Evolutionary conservation across 768 basidiomycete species (phyloP).

Genomic region (Cyclocybe cylindracea): DNA sequence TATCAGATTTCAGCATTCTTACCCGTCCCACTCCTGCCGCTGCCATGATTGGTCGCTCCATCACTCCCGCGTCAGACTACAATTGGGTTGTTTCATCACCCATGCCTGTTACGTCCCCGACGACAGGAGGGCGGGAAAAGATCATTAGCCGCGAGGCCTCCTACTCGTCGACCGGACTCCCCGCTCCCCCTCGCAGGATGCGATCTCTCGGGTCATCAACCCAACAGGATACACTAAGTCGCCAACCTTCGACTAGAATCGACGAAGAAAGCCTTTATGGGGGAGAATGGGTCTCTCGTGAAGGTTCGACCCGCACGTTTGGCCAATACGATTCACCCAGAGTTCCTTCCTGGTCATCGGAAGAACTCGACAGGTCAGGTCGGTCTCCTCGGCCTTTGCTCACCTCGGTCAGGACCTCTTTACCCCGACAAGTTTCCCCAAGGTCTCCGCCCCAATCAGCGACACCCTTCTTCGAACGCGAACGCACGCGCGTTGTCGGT

Average conservation of each 20-base stretch:
- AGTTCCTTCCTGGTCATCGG: conserved; percentile 14
- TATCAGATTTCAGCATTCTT: conserved; percentile 17
- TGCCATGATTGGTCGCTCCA: conserved; percentile 24
- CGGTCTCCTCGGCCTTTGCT: conserved; percentile 15
- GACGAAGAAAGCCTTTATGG: background rate
- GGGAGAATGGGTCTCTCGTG: conserved; percentile 11
- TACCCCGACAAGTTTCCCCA: conserved; percentile 1
- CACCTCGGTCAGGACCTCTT: conserved; percentile 12
- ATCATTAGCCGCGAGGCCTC: conserved; percentile 29
- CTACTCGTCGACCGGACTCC: conserved; percentile 25
- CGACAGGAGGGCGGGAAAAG: conserved; percentile 7
- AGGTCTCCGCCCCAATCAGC: conserved; percentile 8
- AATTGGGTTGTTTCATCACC: conserved; percentile 22
- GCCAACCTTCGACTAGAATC: background rate
- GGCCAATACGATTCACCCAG: conserved; percentile 12
- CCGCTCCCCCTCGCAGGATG: conserved; percentile 35
- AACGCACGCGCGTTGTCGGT: too few relatives aligned
- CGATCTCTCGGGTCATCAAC: conserved; percentile 6
- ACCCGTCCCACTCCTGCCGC: conserved; percentile 13
- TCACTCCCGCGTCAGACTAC: conserved; percentile 23
- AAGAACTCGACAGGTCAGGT: conserved; percentile 10
- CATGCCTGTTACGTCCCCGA: conserved; percentile 11
- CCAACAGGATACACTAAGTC: background rate
- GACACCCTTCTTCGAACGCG: conserved; percentile 1
- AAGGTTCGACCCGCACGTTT: conserved; percentile 18